Percentiles rank a stretch among this genome's conserved stretches.
Conservation (phyloP, 805 yeast genomes). For the Kodamaea hsintzibuensis region DNA sequence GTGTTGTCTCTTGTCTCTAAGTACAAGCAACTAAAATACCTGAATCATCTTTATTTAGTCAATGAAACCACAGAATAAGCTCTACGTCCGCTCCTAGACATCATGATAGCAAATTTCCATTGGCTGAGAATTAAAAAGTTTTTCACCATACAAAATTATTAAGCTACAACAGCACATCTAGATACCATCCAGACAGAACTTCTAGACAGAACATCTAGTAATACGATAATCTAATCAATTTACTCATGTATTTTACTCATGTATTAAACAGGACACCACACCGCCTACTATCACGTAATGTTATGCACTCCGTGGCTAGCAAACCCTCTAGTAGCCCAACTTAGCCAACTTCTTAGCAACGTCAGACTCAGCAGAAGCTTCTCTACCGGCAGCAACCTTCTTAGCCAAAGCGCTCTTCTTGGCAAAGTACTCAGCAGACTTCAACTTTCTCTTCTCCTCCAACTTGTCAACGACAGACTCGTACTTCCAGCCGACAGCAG, state of each 20-base stretch:
- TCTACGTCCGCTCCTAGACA: too few relatives aligned
- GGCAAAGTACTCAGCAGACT: constrained; percentile 98
- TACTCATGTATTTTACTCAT: constrained; percentile 1
- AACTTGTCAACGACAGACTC: constrained; percentile 95
- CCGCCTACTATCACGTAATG: not conserved
- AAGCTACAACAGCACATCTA: too few relatives aligned
- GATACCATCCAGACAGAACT: too few relatives aligned
- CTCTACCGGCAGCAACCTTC: constrained; percentile 86
- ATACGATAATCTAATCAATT: not conserved
- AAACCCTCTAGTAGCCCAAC: constrained; percentile 81
- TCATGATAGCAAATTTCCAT: too few relatives aligned
- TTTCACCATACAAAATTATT: too few relatives aligned
- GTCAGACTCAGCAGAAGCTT: constrained; percentile 85
- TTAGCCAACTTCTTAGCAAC: constrained; percentile 92
- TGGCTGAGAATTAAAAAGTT: too few relatives aligned
- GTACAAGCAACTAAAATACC: too few relatives aligned
- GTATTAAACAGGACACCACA: constrained; percentile 6
- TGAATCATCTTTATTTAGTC: too few relatives aligned
- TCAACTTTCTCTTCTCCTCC: constrained; percentile 99
- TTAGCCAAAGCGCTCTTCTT: constrained; percentile 95
- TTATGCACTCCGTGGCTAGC: constrained; percentile 1
- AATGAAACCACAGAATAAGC: too few relatives aligned
- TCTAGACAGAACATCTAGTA: too few relatives aligned
- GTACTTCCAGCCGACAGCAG: constrained; percentile 99
- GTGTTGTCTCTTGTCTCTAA: too few relatives aligned